Conservation (phyloP, 2,329 filamentous ascomycete genomes). For the Orbilia ellipsospora region DNA sequence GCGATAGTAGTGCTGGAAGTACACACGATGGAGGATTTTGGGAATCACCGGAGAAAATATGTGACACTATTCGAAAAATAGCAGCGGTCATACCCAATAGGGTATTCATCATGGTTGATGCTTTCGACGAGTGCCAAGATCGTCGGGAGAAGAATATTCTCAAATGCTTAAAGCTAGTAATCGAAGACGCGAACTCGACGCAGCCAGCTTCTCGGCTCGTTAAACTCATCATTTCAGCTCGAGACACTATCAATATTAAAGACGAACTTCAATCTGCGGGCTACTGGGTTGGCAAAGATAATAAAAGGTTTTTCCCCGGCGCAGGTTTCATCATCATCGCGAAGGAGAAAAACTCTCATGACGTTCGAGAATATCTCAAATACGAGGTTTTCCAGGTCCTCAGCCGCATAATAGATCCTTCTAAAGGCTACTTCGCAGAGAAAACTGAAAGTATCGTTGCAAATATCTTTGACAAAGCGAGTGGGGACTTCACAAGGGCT, state of each 20-base stretch:
- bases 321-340: conserved; percentile 10
- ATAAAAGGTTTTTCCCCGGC: neutral
- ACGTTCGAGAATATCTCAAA: conserved; percentile 20
- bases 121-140: conserved; percentile 42
- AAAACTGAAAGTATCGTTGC: conserved; percentile 3
- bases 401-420: neutral
- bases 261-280: conserved; percentile 5
- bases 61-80: conserved; percentile 11
- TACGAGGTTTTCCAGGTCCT: conserved; percentile 8
- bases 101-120: conserved; percentile 28
- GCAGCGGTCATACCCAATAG: neutral
- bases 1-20: no score
- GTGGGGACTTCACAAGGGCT: conserved; percentile 27
- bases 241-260: conserved; percentile 25
- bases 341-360: conserved; percentile 12
- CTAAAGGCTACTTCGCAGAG: neutral
- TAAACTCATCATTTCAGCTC: conserved; percentile 25
- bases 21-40: neutral
- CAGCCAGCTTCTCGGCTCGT: neutral
- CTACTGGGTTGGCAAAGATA: neutral
- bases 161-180: neutral
- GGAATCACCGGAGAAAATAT: neutral
- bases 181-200: neutral
- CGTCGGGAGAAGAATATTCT: conserved; percentile 8
- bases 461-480: conserved; percentile 12